Percentiles rank a stretch among this genome's conserved stretches.
phyloP scores from a whole-genome alignment of 2,329 filamentous ascomycete species.

The Pseudocercospora ulei region DNA sequence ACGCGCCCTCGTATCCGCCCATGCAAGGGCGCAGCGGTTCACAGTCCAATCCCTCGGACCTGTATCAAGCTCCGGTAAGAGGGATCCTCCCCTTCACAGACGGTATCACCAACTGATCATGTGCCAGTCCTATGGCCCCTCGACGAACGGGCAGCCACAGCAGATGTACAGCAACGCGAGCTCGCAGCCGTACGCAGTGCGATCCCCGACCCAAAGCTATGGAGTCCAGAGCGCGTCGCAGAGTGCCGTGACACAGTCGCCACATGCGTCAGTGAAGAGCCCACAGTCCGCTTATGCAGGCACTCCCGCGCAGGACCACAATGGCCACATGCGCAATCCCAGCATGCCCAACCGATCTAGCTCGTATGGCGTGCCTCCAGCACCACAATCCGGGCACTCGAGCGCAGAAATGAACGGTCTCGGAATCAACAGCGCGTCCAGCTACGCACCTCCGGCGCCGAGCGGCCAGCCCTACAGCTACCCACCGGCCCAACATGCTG shows the following conservation, averaged over 20 bases:
- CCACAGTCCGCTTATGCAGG: conserved; percentile 23
- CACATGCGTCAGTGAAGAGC: conserved; percentile 28
- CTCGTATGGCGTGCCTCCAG: conserved; percentile 18
- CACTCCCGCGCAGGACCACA: conserved; percentile 18
- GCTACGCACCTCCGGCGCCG: conserved; percentile 25
- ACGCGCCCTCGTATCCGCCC: conserved; percentile 24
- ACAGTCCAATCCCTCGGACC: conserved; percentile 22
- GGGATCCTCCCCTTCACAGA: background rate
- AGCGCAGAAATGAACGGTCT: conserved; percentile 29
- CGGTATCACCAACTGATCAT: conserved; percentile 4
- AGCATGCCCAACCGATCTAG: conserved; percentile 25
- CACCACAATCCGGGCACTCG: conserved; percentile 24
- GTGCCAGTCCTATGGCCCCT: conserved; percentile 21
- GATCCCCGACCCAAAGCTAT: conserved; percentile 29
- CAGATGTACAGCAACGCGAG: conserved; percentile 25
- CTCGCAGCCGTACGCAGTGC: conserved; percentile 28
- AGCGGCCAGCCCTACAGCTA: conserved; percentile 24
- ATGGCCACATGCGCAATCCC: conserved; percentile 18
- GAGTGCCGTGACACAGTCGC: conserved; percentile 28
- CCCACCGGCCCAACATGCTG: conserved; percentile 18
- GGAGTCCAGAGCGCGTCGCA: conserved; percentile 27
- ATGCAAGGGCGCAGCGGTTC: conserved; percentile 27
- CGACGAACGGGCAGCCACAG: conserved; percentile 26
- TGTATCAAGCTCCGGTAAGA: conserved; percentile 27
- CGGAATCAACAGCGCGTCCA: conserved; percentile 26